phyloP scores from a whole-genome alignment of 257 asterid genomes.

The Solanum ossicruentum region DNA sequence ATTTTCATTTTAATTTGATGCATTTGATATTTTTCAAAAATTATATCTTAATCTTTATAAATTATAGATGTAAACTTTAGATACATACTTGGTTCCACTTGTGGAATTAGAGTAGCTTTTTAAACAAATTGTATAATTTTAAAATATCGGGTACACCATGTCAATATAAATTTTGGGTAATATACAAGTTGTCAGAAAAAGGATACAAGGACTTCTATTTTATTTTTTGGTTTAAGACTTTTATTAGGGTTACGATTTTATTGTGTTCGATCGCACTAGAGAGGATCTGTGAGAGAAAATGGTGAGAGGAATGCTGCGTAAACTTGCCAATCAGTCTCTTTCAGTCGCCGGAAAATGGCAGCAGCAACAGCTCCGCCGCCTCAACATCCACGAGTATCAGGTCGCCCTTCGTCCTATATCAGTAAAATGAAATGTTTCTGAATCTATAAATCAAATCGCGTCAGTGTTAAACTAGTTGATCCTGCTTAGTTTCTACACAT shows the following conservation, averaged over 20 bases:
- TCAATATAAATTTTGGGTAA: not conserved
- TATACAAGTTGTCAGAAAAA: not conserved
- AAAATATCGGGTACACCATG: not conserved
- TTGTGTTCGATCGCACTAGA: not conserved
- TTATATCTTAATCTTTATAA: too few species aligned
- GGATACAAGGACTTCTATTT: not conserved
- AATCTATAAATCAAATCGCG: not conserved
- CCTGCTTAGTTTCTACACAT: not conserved
- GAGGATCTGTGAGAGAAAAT: slow-evolving; percentile 17
- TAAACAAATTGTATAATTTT: not conserved
- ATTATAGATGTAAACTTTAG: too few species aligned
- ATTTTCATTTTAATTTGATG: too few species aligned
- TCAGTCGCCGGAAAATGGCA: slow-evolving; percentile 97
- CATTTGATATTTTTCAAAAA: not conserved
- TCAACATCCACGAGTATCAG: slow-evolving; percentile 96
- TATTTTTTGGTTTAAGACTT: not conserved
- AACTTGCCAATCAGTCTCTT: slow-evolving; percentile 67
- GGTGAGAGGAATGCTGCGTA: slow-evolving; percentile 77
- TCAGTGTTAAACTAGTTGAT: not conserved
- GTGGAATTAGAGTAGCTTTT: too few species aligned
- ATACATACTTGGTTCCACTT: too few species aligned
- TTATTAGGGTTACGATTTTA: not conserved
- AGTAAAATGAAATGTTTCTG: not conserved
- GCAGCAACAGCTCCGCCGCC: slow-evolving; percentile 98
- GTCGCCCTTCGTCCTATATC: slow-evolving; percentile 7